Evolutionary conservation across 2,329 filamentous ascomycete genomes (phyloP).

Genomic region (Aspergillus transmontanensis): DNA sequence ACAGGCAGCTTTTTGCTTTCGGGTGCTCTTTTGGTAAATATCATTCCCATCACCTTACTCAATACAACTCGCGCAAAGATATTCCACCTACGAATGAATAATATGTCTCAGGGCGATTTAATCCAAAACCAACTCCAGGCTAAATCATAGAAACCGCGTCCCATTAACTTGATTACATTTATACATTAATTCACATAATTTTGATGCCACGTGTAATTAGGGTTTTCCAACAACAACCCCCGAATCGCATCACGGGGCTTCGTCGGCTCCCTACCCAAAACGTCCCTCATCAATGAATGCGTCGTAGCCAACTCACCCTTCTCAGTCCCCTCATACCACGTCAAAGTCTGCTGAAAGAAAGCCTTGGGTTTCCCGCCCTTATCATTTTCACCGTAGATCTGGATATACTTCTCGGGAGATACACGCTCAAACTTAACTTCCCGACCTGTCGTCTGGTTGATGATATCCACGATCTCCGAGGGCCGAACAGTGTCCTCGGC

Average conservation of each 20-base stretch:
- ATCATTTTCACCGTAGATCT: conserved; percentile 31
- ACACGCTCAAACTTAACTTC: conserved; percentile 37
- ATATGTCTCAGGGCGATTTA: not conserved
- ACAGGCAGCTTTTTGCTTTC: no score
- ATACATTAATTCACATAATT: conserved; percentile 34
- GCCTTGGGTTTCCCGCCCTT: conserved; percentile 40
- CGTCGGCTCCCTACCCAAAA: conserved; percentile 50
- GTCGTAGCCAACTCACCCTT: conserved; percentile 48
- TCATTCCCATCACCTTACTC: no score
- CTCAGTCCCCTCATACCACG: conserved; percentile 50
- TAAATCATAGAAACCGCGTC: not conserved
- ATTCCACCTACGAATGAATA: not conserved
- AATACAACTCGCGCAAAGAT: no score
- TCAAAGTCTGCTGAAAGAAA: conserved; percentile 46
- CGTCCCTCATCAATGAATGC: conserved; percentile 44
- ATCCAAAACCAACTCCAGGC: no score
- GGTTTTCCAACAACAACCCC: conserved; percentile 31
- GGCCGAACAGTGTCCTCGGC: conserved; percentile 38
- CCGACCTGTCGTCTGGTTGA: conserved; percentile 40
- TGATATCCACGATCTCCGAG: conserved; percentile 39
- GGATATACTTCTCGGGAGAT: conserved; percentile 38
- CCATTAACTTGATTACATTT: not conserved
- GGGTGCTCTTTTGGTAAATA: no score
- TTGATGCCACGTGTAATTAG: conserved; percentile 49
- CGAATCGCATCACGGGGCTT: conserved; percentile 40